Evolutionary conservation across 192 early-diverging fungal genomes (phyloP), one percentile per base, ranked within the genome.

Genomic region (Fimicolochytrium jonesii): DNA sequence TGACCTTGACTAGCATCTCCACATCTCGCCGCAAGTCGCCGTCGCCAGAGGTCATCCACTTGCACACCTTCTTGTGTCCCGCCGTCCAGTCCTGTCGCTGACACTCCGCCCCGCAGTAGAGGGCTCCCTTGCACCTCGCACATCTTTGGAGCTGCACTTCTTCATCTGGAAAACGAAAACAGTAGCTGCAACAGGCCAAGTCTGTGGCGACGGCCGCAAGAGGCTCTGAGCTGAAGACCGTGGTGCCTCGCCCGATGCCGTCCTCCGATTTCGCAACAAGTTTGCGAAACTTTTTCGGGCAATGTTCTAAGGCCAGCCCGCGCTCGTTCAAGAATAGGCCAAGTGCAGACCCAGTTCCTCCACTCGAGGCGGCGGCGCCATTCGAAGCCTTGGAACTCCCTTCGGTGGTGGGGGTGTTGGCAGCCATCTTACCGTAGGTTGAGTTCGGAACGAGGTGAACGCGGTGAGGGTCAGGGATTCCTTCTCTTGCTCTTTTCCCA

Each of bases 1-100:
- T 0, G 29, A 61, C 48, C 6, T 68, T 68, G 23, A 68, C 45
- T 18, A 68, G 60, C 66, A 68, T 68, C 50, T 68, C 66, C 15
- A 35, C 20, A n/a, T 68, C 66, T 34, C 30, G 22, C 29, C 35
- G 28, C 2, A 3, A 26, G 17, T 57, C 64, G 29, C 22, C 13
- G 18, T 53, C 20, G 5, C 9, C 48, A 5, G 13, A 4, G 1
- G 7, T 58, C 23, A 54, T 43, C 37, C 34, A 34, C 9, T 28
- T 11, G 41, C 57, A 59, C 10, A 49, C 4, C 13, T 18, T 30
- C 18, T 59, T 11, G 35, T 68, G 66, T 10, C 66, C 66, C 6
- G 46, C 50, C 4, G 17, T 41, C 66, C 66, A 68, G 45, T 68
- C 66, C 11, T 18, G 6, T 28, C 29, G 18, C 33, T 68, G 66